These are phyloP conservation scores for Canariomyces notabilis DNA, from an alignment of 2,329 filamentous ascomycete species.

Conservation along the genomic window DNA sequence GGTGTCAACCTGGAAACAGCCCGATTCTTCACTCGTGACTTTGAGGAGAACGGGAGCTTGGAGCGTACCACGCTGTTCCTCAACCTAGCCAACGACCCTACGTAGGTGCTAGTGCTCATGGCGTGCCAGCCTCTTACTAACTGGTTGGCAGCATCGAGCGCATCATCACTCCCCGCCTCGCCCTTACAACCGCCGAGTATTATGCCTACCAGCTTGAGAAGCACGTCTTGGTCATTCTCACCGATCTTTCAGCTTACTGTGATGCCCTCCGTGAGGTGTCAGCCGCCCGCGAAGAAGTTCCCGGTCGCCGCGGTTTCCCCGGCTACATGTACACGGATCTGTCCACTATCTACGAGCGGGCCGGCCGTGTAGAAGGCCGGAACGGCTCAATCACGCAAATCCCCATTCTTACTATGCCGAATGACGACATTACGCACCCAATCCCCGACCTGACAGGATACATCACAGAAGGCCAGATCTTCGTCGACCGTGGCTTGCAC, in stretches of 20 bases:
- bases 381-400: constrained; percentile 99
- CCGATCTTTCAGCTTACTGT: constrained; percentile 96
- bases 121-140: constrained; percentile 11
- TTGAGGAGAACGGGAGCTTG: constrained; percentile 98
- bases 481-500: constrained; percentile 85
- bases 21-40: constrained; percentile 97
- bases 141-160: constrained; percentile 72
- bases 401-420: constrained; percentile 98
- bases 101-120: constrained; percentile 52
- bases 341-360: constrained; percentile 99
- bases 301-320: constrained; percentile 96
- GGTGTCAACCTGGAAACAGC: constrained; percentile 99
- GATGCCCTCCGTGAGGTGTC: constrained; percentile 98
- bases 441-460: constrained; percentile 98
- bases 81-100: constrained; percentile 98
- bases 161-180: constrained; percentile 98
- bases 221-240: constrained; percentile 98
- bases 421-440: constrained; percentile 98
- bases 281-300: constrained; percentile 95
- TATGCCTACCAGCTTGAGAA: constrained; percentile 99
- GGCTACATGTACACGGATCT: constrained; percentile 99
- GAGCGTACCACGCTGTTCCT: constrained; percentile 96
- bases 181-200: constrained; percentile 97
- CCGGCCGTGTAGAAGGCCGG: constrained; percentile 91
- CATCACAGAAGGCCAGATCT: constrained; percentile 98